Percentiles rank a stretch among this genome's conserved stretches.
phyloP scores from a whole-genome alignment of 768 basidiomycete species.

The Hortiboletus flavorubellus region DNA sequence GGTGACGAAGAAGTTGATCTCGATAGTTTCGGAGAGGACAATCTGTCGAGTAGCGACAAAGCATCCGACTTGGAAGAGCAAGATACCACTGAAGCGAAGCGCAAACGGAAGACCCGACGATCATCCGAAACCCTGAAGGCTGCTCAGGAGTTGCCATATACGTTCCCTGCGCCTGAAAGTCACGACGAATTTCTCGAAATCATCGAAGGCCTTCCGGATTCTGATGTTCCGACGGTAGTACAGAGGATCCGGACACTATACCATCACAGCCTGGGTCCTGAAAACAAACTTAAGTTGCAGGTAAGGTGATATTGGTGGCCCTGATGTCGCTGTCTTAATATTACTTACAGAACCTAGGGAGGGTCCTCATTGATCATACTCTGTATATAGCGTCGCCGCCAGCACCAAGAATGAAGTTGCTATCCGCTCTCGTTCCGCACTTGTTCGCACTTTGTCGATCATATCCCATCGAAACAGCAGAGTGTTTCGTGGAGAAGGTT shows the following conservation, averaged over 20 bases:
- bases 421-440: constrained; percentile 72
- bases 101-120: constrained; percentile 33
- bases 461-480: constrained; percentile 79
- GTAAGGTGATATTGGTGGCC: constrained; percentile 39
- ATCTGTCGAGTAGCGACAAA: constrained; percentile 37
- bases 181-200: constrained; percentile 92
- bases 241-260: constrained; percentile 89
- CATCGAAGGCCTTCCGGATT: constrained; percentile 63
- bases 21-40: constrained; percentile 33
- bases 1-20: constrained; percentile 31
- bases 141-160: constrained; percentile 79
- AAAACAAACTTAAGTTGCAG: constrained; percentile 91
- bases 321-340: neutral
- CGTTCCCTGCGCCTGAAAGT: constrained; percentile 81
- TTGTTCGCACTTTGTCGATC: constrained; percentile 72
- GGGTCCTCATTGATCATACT: constrained; percentile 84
- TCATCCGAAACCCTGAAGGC: constrained; percentile 29
- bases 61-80: constrained; percentile 35
- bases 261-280: constrained; percentile 88
- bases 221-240: constrained; percentile 74
- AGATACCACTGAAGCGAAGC: constrained; percentile 40
- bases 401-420: constrained; percentile 52
- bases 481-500: constrained; percentile 78
- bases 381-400: constrained; percentile 70
- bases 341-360: constrained; percentile 56